Evolutionary conservation across 768 basidiomycete species (phyloP).

Genomic region (Dioszegia aurantiaca): DNA sequence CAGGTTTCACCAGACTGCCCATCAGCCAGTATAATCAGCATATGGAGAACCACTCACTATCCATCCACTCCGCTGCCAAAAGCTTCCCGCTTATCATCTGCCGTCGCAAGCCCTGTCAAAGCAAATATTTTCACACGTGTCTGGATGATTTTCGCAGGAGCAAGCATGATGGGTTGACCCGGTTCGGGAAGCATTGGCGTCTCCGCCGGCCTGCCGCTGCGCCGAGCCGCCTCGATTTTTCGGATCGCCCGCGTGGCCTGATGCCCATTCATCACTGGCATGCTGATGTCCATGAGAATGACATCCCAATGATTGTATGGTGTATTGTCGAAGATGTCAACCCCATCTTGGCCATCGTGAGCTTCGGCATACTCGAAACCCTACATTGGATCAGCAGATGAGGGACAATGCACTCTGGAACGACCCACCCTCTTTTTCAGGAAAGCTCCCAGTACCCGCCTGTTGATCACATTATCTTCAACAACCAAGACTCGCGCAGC

Average conservation of each 20-base stretch:
- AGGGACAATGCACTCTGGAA: not conserved
- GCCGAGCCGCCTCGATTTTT: slow-evolving; percentile 61
- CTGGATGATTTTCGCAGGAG: slow-evolving; percentile 35
- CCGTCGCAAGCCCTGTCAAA: slow-evolving; percentile 86
- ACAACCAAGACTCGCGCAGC: slow-evolving; percentile 72
- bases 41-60: slow-evolving; percentile 65
- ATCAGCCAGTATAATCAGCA: slow-evolving; percentile 7
- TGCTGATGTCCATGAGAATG: slow-evolving; percentile 82
- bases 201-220: slow-evolving; percentile 13
- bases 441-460: slow-evolving; percentile 69
- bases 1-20: slow-evolving; percentile 82
- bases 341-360: slow-evolving; percentile 79
- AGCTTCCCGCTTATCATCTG: slow-evolving; percentile 85
- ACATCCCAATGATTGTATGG: slow-evolving; percentile 78
- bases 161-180: slow-evolving; percentile 19
- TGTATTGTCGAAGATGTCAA: slow-evolving; percentile 62
- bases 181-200: slow-evolving; percentile 6
- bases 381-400: slow-evolving; percentile 46
- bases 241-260: slow-evolving; percentile 82
- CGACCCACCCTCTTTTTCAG: slow-evolving; percentile 50
- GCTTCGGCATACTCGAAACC: slow-evolving; percentile 75
- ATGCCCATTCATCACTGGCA: slow-evolving; percentile 90
- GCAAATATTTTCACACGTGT: slow-evolving; percentile 64
- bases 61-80: slow-evolving; percentile 93
- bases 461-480: slow-evolving; percentile 84